These are phyloP conservation scores for Verticillium nubilum DNA, from an alignment of 2,329 filamentous ascomycete genomes.

Conservation along the genomic window DNA sequence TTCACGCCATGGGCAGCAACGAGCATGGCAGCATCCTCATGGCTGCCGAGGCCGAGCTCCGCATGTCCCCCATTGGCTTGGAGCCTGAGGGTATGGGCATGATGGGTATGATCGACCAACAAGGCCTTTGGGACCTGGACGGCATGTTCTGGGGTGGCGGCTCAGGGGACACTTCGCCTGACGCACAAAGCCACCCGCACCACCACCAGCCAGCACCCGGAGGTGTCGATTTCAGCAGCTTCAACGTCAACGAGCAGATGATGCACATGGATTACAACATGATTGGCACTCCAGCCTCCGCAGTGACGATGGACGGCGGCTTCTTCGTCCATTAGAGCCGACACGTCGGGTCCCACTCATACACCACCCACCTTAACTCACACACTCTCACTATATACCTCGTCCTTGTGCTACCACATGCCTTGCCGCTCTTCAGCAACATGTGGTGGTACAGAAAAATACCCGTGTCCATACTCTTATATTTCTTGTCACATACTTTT, in stretches of 20 bases:
- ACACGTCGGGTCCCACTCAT: neutral
- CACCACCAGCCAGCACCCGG: neutral
- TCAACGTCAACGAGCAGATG: slow-evolving; percentile 25
- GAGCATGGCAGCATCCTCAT: slow-evolving; percentile 29
- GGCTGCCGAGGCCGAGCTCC: slow-evolving; percentile 29
- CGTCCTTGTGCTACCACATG: neutral
- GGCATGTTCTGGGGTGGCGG: slow-evolving; percentile 48
- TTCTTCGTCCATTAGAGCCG: slow-evolving; percentile 35
- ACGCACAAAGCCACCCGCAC: slow-evolving; percentile 3
- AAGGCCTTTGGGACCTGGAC: slow-evolving; percentile 50
- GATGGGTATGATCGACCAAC: slow-evolving; percentile 48
- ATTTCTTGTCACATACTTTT: neutral
- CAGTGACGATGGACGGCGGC: slow-evolving; percentile 29
- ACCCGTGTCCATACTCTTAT: neutral
- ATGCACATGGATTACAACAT: slow-evolving; percentile 31
- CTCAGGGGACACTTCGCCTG: slow-evolving; percentile 21
- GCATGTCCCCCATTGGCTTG: slow-evolving; percentile 47
- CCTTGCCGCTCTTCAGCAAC: neutral
- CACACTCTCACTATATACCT: neutral
- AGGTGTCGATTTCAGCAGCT: slow-evolving; percentile 15
- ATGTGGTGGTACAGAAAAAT: neutral
- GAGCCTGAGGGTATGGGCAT: slow-evolving; percentile 45
- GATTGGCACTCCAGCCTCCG: slow-evolving; percentile 24
- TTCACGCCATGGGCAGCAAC: slow-evolving; percentile 20
- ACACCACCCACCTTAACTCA: neutral